Evolutionary conservation across 495 filamentous ascomycete species (phyloP), one percentile per base, ranked within the genome.

Genomic region (Penicillium silybi): DNA sequence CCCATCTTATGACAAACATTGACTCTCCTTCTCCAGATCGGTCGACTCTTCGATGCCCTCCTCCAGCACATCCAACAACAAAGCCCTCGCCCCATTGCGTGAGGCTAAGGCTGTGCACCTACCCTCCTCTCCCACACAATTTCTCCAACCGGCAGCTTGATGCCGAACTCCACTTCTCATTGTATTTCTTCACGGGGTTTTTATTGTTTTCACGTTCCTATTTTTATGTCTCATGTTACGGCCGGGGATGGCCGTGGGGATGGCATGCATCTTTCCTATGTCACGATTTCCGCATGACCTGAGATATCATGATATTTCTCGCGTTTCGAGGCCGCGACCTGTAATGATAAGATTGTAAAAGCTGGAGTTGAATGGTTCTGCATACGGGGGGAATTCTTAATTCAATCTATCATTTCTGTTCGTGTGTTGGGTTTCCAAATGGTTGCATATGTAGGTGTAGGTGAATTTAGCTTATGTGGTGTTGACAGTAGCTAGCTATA

Each of bases 51-150:
- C 42, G 72, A 77, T 61, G 74, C 74, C 44, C 71, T 77, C 50
- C 68, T 77, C 44, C 72, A 74, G 50, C 74, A 77, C 41, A 77
- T 77, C 43, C 74, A 77, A 54, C 74, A 77, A 50, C 74, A 77
- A 60, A 77, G 74, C 65, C 74, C 74, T 44, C 65, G 74, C 46
- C 65, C 68, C 5, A 57, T 71, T 40, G 50, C 71, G 25, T 75
- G 70, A 39, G 56, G 58, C 29, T 75, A 70, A 39, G 57, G 58
- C 62, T 49, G 37, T 57, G 45, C 52, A 47, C n/a, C 34, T 32
- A 41, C 45, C n/a, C 48, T 15, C 40, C 18, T 54, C 19, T 39
- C 43, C 38, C 52, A 40, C 43, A 37, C 43, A 48, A 18, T 5
- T 11, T 56, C 34, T 58, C 48, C 19, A 26, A 35, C 32, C 53